phyloP scores from a whole-genome alignment of 148 eudicot genomes.

The Persicaria maculosa region DNA sequence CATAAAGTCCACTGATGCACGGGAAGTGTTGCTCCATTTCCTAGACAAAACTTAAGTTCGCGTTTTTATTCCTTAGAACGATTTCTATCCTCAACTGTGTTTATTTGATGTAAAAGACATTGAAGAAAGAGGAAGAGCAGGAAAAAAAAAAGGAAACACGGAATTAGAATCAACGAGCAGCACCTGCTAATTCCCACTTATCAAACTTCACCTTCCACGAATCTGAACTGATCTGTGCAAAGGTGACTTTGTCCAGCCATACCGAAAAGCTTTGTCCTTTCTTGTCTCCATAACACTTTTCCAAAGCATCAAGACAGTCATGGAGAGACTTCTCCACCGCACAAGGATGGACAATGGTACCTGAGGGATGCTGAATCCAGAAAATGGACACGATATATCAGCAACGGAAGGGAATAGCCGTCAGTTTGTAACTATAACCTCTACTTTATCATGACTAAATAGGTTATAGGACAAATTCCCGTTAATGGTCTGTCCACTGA shows the following conservation, averaged over 20 bases:
- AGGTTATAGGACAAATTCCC: no score
- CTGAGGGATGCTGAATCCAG: conserved; percentile 11
- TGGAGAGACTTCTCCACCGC: conserved; percentile 5
- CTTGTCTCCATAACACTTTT: conserved; percentile 9
- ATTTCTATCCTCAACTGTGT: no score
- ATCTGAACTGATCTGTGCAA: conserved; percentile 11
- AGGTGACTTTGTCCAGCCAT: conserved; percentile 14
- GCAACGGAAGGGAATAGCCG: not conserved
- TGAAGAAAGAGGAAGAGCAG: no score
- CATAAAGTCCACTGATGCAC: no score
- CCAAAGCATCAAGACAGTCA: conserved; percentile 10
- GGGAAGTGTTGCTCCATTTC: no score
- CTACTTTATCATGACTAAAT: no score
- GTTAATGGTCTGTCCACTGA: no score
- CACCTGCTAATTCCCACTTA: conserved; percentile 12
- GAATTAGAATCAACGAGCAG: not conserved
- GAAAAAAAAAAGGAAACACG: no score
- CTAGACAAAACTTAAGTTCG: no score
- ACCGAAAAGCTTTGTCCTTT: conserved; percentile 9
- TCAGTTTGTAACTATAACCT: not conserved
- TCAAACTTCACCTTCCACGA: conserved; percentile 13
- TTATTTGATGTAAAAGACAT: no score
- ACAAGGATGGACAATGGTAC: conserved; percentile 5
- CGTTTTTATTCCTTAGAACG: no score
- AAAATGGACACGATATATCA: not conserved